Base-by-base conservation (phyloP, 1,284 basidiomycete species). In the Sphagnurus paluster region DNA sequence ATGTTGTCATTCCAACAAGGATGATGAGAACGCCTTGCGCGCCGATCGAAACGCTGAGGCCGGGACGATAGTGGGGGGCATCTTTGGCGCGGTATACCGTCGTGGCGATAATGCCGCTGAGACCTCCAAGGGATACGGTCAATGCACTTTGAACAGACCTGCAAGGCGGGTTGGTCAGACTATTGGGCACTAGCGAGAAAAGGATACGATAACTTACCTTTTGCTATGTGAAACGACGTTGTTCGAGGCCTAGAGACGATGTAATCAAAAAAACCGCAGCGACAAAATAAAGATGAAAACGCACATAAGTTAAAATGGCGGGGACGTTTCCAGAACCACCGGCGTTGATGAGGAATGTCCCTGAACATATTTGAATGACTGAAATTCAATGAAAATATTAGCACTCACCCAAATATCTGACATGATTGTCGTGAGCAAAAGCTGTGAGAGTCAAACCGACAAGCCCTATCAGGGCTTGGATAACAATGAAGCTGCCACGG, bases 151-250 rank as follows among this genome's bases (percentile, higher is more conserved):
- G 65, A 4, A 75, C 67, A 11, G 69, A 66, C 54, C 71, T 72
- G 32, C 17, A 28, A 23, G 30, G 23, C 44, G 2, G 39, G 28
- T 21, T n/a, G n/a, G 8, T 19, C 26, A 16, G n/a, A 23, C n/a
- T n/a, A 10, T 20, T 9, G 17, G 33, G 16, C 11, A 36, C 21
- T 6, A 33, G 16, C 33, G 16, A 30, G 21, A 21, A 14, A 19
- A 35, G 26, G 30, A n/a, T n/a, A n/a, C n/a, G n/a, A n/a, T n/a
- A n/a, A 40, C 47, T 28, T 48, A 67, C 68, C 63, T 63, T 60
- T 71, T 73, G 43, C 69, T 70, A 39, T 74, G 71, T 7, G 70
- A 68, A 5, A 70, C 70, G 5, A 74, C 71, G 49, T 76, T 76
- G 47, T 74, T 74, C 5, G 69, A 65, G 42, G 66, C 62, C 70